Percentiles rank a stretch among this genome's conserved stretches.
Conservation (phyloP, 2,329 filamentous ascomycete genomes). For the Coniochaeta prunicola region DNA sequence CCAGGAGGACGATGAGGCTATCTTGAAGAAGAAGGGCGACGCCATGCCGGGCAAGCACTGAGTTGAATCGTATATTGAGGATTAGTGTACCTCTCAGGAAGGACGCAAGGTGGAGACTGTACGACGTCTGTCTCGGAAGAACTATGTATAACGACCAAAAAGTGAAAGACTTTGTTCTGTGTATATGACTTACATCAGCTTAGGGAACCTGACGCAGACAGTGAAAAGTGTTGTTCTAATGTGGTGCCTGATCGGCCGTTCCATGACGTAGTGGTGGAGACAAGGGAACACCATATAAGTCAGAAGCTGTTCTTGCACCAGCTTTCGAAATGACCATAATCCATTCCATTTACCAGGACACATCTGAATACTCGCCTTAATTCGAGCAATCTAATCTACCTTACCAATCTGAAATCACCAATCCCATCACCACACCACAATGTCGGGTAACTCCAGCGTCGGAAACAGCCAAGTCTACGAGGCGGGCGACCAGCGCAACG, state of each 20-base stretch:
- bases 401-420: not conserved
- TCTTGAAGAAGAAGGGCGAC: slow-evolving; percentile 50
- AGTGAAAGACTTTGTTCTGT: too few species aligned
- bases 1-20: slow-evolving; percentile 59
- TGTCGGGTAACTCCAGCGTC: slow-evolving; percentile 52
- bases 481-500: slow-evolving; percentile 67
- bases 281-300: not conserved
- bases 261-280: not conserved
- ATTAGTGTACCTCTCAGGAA: not conserved
- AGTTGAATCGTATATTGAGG: not conserved
- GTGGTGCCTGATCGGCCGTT: not conserved
- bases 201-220: not conserved
- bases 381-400: not conserved
- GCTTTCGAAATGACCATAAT: not conserved
- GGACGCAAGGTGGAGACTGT: not conserved
- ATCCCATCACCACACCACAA: slow-evolving; percentile 10
- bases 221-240: not conserved
- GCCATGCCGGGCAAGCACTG: slow-evolving; percentile 7
- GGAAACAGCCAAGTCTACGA: slow-evolving; percentile 63
- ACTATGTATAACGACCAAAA: too few species aligned
- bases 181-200: too few species aligned
- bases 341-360: not conserved
- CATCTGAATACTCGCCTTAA: not conserved
- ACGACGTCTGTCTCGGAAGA: not conserved
- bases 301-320: not conserved